phyloP scores from a whole-genome alignment of 805 yeast species.

The Pichia deserticola region DNA sequence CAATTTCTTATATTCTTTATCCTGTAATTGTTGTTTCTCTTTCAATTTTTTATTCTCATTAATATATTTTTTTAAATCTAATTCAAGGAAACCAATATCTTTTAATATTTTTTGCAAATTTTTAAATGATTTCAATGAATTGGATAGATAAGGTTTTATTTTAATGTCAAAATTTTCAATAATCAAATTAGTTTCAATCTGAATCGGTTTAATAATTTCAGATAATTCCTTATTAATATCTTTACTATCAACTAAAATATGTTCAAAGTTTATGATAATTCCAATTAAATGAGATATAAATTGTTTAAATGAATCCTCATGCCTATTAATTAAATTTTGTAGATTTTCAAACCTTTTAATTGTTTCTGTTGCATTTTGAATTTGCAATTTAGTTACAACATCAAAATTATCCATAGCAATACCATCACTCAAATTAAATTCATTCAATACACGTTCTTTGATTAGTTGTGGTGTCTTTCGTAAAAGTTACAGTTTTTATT shows the following conservation, averaged over 20 bases:
- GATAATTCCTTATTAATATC: neutral
- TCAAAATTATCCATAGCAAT: neutral
- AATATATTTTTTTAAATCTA: slow-evolving; percentile 18
- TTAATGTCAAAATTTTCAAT: neutral
- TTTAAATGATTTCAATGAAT: slow-evolving; percentile 15
- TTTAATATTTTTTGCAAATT: slow-evolving; percentile 20
- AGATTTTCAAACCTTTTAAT: slow-evolving; percentile 1
- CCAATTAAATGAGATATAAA: neutral
- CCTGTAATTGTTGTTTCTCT: slow-evolving; percentile 25
- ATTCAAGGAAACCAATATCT: slow-evolving; percentile 17
- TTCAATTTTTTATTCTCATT: slow-evolving; percentile 15
- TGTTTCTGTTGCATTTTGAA: slow-evolving; percentile 1
- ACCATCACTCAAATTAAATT: neutral
- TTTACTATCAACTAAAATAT: slow-evolving; percentile 9
- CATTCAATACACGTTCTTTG: slow-evolving; percentile 3
- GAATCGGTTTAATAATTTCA: neutral
- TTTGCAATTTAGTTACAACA: neutral
- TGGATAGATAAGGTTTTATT: neutral
- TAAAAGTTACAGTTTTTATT: neutral
- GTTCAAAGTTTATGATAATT: slow-evolving; percentile 9
- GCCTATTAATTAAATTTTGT: neutral
- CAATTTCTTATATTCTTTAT: slow-evolving; percentile 32
- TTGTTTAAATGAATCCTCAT: neutral
- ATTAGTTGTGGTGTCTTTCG: slow-evolving; percentile 13
- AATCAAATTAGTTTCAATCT: neutral